Evolutionary conservation across 495 filamentous ascomycete species (phyloP).

Genomic region (Saxispiralis lemnorum): DNA sequence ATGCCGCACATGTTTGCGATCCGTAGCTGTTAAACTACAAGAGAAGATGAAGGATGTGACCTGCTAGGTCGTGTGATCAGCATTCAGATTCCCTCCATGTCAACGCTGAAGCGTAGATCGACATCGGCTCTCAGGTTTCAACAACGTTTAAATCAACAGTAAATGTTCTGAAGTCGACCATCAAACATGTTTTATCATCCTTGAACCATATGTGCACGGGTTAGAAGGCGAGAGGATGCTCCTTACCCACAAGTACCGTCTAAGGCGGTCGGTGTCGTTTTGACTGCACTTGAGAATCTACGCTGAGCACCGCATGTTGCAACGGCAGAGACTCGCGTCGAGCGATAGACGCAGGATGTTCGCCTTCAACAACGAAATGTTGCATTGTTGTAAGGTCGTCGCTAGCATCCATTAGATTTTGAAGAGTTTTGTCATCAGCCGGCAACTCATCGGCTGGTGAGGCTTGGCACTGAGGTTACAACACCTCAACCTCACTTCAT

Average conservation of each 20-base stretch:
- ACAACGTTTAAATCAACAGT: conserved; percentile 8
- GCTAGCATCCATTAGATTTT: not conserved
- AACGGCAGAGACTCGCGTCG: not conserved
- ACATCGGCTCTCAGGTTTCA: conserved; percentile 15
- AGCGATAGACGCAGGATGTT: not conserved
- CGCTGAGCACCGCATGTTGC: not conserved
- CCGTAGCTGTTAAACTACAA: conserved; percentile 5
- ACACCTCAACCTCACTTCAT: too few species aligned
- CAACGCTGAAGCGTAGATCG: not conserved
- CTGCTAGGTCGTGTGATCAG: not conserved
- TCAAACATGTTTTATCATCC: conserved; percentile 14
- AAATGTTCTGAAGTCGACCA: conserved; percentile 28
- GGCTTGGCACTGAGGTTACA: too few species aligned
- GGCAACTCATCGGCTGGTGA: too few species aligned
- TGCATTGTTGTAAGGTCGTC: too few species aligned
- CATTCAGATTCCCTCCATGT: not conserved
- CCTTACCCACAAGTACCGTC: not conserved
- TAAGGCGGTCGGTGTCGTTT: not conserved
- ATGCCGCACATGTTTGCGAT: conserved; percentile 63
- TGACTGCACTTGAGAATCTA: not conserved
- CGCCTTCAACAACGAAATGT: too few species aligned
- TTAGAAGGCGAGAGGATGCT: not conserved
- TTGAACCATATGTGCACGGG: not conserved
- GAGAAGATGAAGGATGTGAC: not conserved
- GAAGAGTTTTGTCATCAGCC: not conserved